These are phyloP conservation scores for Hymenoscyphus repandus DNA, from an alignment of 2,329 filamentous ascomycete species.

Conservation along the genomic window DNA sequence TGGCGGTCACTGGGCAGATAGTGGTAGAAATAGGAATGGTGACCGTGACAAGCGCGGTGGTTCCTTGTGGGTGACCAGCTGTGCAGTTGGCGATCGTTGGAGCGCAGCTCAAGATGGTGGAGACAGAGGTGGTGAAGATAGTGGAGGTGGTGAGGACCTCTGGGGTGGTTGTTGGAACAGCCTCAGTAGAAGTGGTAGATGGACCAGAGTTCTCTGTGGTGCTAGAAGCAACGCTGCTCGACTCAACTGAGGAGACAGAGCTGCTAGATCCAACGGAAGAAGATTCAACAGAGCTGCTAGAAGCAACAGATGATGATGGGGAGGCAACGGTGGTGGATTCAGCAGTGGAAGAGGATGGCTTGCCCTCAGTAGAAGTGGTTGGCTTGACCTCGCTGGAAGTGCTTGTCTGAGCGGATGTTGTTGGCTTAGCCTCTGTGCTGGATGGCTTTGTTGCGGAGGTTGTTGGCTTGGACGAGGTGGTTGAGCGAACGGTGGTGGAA, in stretches of 20 bases:
- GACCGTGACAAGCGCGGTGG: conserved; percentile 15
- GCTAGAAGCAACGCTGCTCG: background rate
- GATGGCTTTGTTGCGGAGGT: conserved; percentile 16
- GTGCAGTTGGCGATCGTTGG: conserved; percentile 43
- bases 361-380: background rate
- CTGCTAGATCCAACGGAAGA: background rate
- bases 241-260: background rate
- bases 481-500: conserved; percentile 18
- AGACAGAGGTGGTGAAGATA: conserved; percentile 44
- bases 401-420: conserved; percentile 11
- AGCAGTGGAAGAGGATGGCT: background rate
- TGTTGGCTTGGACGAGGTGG: conserved; percentile 15
- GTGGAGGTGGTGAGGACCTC: conserved; percentile 34
- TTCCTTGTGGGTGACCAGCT: conserved; percentile 28
- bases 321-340: background rate
- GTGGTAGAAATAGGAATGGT: conserved; percentile 20
- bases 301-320: background rate
- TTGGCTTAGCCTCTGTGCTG: conserved; percentile 10
- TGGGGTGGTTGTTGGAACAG: background rate
- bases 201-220: background rate
- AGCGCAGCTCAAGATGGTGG: conserved; percentile 47
- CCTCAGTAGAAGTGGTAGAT: background rate
- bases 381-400: conserved; percentile 6
- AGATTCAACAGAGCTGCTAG: background rate
- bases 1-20: conserved; percentile 25